Base-by-base conservation (phyloP, 192 early-diverging fungal genomes). In the Ramicandelaber brevisporus region DNA sequence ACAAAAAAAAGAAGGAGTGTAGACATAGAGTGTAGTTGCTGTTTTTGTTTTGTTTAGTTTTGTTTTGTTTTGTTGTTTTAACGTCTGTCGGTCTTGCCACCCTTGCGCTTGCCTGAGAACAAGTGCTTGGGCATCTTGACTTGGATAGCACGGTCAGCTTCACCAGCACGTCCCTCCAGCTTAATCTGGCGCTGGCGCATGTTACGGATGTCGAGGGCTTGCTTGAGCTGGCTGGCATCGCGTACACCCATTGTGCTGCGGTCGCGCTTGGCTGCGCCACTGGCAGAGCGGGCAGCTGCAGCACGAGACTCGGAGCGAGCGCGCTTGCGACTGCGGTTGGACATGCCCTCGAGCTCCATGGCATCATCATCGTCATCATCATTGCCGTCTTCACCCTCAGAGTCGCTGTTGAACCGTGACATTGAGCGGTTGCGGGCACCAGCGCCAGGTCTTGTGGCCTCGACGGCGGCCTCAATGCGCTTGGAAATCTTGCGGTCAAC, bases 91-190 rank as follows among this genome's bases (percentile, higher is more conserved):
- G 61, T 66, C 29, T 73, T 67, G 31, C 79, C 82, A 22, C 66
- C 65, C 26, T 61, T 59, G 36, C 77, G 66, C 63, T 97, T 97
- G 38, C 82, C 80, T 14, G 75, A 52, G 46, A 90, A 95, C 69
- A 99, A 63, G 49, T 99, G 95, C 60, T 89, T 93, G 26, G 95
- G 95, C 74, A 74, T 81, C 62, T 95, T 90, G 36, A 63, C 68
- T 30, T 54, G 46, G 35, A 99, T 86, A n/a, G 49, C 52, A 43
- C 92, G 67, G 48, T 99, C 95, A n/a, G 82, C 55, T 53, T 99
- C 95, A 39, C 89, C 87, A 15, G 64, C 60, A 29, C 66, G 67
- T 27, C 78, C 88, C 36, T 68, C 57, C 36, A 65, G 46, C 52
- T 80, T 85, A 38, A 63, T 49, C 28, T 57, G 57, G 33, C 73